These are phyloP conservation scores for Macroventuria anomochaeta DNA, from an alignment of 2,329 filamentous ascomycete genomes.

Conservation along the genomic window DNA sequence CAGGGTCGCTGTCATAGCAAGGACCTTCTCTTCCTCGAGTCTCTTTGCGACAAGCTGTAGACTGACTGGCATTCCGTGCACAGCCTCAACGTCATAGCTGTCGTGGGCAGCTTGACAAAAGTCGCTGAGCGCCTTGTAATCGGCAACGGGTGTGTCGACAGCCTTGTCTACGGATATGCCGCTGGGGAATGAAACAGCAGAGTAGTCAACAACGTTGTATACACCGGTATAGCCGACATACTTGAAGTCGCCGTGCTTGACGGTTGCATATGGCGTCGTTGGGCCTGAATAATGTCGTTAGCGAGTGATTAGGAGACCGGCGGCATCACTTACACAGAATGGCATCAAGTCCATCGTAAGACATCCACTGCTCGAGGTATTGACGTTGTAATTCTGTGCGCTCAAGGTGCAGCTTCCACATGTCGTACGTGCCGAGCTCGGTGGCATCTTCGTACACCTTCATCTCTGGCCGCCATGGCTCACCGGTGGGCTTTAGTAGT, in stretches of 20 bases:
- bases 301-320: not conserved
- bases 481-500: conserved; percentile 50
- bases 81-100: conserved; percentile 47
- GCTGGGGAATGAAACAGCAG: conserved; percentile 54
- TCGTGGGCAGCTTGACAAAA: conserved; percentile 50
- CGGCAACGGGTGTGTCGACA: conserved; percentile 40
- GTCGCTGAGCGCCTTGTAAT: conserved; percentile 43
- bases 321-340: conserved; percentile 47
- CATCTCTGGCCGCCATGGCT: conserved; percentile 60
- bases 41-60: conserved; percentile 51
- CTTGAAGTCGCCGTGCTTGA: conserved; percentile 53
- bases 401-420: conserved; percentile 59
- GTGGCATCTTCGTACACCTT: conserved; percentile 50
- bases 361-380: conserved; percentile 56
- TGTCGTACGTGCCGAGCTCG: conserved; percentile 53
- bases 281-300: conserved; percentile 39
- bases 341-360: conserved; percentile 51
- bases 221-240: conserved; percentile 57
- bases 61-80: conserved; percentile 55
- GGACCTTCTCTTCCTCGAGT: conserved; percentile 53
- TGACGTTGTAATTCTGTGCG: conserved; percentile 52
- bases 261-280: conserved; percentile 54
- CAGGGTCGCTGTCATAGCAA: conserved; percentile 49
- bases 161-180: conserved; percentile 50
- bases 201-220: conserved; percentile 58